Evolutionary conservation across 2,329 filamentous ascomycete species (phyloP).

Genomic region (Sphaerulina musiva): DNA sequence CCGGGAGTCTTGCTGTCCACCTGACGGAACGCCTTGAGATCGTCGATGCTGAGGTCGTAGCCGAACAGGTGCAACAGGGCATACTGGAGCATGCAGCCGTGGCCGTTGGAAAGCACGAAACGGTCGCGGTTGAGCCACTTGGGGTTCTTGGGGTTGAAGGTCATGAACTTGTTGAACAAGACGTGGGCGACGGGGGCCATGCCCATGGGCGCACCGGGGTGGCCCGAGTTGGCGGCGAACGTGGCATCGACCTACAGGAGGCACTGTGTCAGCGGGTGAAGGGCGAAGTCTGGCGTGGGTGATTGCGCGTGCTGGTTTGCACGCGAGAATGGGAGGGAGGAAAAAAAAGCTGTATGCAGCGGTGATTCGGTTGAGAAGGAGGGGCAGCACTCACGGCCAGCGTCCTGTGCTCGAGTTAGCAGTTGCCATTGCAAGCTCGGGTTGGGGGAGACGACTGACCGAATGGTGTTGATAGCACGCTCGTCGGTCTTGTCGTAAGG

Average conservation of each 20-base stretch:
- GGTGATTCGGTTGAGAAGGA: neutral
- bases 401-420: conserved; percentile 35
- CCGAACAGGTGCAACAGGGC: conserved; percentile 94
- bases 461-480: conserved; percentile 97
- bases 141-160: conserved; percentile 98
- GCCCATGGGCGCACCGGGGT: conserved; percentile 97
- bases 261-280: conserved; percentile 4
- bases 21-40: conserved; percentile 89
- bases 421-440: neutral
- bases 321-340: neutral
- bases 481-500: conserved; percentile 80
- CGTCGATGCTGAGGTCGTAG: conserved; percentile 78
- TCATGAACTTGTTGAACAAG: conserved; percentile 98
- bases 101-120: conserved; percentile 98
- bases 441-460: conserved; percentile 34
- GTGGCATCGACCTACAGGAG: conserved; percentile 84
- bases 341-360: neutral
- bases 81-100: conserved; percentile 99
- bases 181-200: conserved; percentile 95
- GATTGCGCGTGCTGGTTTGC: conserved; percentile 16
- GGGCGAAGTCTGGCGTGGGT: conserved; percentile 25
- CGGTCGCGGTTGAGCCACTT: conserved; percentile 95
- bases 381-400: conserved; percentile 68
- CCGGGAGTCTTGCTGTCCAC: conserved; percentile 80
- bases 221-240: conserved; percentile 89